Base-by-base conservation (phyloP, 176 grass and related monocot species). In the Poa annua region DNA sequence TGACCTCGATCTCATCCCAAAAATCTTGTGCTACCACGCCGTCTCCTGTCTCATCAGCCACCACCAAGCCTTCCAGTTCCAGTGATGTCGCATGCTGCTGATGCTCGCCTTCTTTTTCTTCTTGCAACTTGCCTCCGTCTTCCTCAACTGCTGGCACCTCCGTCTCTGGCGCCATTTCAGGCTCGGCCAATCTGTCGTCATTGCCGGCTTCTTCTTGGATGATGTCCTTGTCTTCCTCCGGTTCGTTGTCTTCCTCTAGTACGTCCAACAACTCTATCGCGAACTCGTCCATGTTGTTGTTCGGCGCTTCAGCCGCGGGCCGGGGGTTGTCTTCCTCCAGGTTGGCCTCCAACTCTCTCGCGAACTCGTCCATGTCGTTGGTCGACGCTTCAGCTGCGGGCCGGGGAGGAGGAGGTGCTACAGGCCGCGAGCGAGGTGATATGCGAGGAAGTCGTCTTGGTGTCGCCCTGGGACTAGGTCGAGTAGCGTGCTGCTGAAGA, bases 11-110 rank as follows among this genome's bases (percentile, higher is more conserved):
- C 35, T 5, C 35, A 3, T 36, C 35, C 35, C 35, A 36, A 5
- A 36, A 36, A 36, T 36, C 35, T 36, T 3, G 5, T 36, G 35
- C 3, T 36, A 5, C 35, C 35, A 36, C 35, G 1, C 5, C 35
- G 35, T 36, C 35, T 36, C 35, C 35, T 36, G 35, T 47, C 22
- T 73, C 70, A 48, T 50, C 44, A 26, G 14, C 42, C 70, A 73
- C 22, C 14, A 73, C 44, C 14, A 73, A 73, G 44, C 70, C 70
- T 17, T 73, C 42, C 42, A 72, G 69, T 48, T 48, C 47, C 14
- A 50, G 13, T 50, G 48, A 50, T 16, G 70, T 73, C 70, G 13
- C 45, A 17, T 32, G 70, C 70, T 24, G 16, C 38, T 66, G 15
- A 16, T 2, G 22, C 69, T 48, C 22, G 22, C 7, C 42, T 26